These are phyloP conservation scores for Suillus alpinus DNA, from an alignment of 768 basidiomycete species.

Conservation along the genomic window DNA sequence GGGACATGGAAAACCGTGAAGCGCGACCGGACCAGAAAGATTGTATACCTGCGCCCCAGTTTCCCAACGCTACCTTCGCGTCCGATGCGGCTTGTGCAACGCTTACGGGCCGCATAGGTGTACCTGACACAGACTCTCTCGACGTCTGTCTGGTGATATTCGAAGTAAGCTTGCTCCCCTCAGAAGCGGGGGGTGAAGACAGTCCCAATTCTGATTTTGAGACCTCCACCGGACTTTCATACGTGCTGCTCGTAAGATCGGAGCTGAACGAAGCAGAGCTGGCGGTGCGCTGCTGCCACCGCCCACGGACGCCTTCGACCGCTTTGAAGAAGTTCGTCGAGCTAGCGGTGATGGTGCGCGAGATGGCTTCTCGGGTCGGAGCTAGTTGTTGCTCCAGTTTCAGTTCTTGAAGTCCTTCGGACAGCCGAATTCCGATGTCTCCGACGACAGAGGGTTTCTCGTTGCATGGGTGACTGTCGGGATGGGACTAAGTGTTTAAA, in stretches of 20 bases:
- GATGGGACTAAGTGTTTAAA: slow-evolving; percentile 1
- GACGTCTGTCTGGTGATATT: slow-evolving; percentile 21
- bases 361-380: slow-evolving; percentile 87
- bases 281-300: slow-evolving; percentile 52
- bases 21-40: slow-evolving; percentile 44
- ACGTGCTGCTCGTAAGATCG: slow-evolving; percentile 18
- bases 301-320: slow-evolving; percentile 81
- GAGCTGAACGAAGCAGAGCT: slow-evolving; percentile 24
- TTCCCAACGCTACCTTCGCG: slow-evolving; percentile 32
- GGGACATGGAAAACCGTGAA: slow-evolving; percentile 37
- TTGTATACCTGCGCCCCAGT: slow-evolving; percentile 47
- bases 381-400: slow-evolving; percentile 92
- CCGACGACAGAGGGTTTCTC: slow-evolving; percentile 86
- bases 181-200: slow-evolving; percentile 9
- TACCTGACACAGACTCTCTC: slow-evolving; percentile 22
- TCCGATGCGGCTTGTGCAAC: slow-evolving; percentile 32
- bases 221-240: slow-evolving; percentile 26
- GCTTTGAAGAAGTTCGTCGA: slow-evolving; percentile 86
- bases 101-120: slow-evolving; percentile 21
- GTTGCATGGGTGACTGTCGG: slow-evolving; percentile 83
- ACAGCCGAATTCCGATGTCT: slow-evolving; percentile 87
- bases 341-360: slow-evolving; percentile 68
- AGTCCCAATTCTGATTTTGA: slow-evolving; percentile 26
- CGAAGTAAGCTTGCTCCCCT: slow-evolving; percentile 13
- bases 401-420: slow-evolving; percentile 92